Base-by-base conservation (phyloP, 331 rosid species). In the Erythrophleum ivorense region DNA sequence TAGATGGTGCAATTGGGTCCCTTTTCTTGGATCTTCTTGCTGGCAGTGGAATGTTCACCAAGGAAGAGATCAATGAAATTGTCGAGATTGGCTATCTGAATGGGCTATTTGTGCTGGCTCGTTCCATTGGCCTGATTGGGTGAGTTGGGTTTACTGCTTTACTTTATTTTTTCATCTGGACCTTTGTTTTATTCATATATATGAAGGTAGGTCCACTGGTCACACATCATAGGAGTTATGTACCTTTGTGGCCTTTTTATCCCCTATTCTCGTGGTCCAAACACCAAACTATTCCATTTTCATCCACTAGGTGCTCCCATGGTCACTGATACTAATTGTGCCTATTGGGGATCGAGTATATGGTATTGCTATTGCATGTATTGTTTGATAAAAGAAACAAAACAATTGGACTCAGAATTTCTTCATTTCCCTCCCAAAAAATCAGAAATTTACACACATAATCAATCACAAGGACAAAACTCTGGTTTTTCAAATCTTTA, bases 1-100 rank as follows among this genome's bases (percentile, higher is more conserved):
- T 96, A n/a, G 99, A 96, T 81, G 99, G 98, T 68, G 99, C 99
- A 18, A 94, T 94, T 68, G 99, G 99, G 70, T 88, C 98, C 84
- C 91, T 96, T 80, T 96, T 96, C 91, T 87, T 96, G 92, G 99
- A 96, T 89, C 98, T 96, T 84, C 98, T 96, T 64, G 95, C 97
- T 19, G 98, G 99, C 70, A 92, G 98, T 74, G 98, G 99, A 86
- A 86, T 96, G 99, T 96, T 96, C 89, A 83, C 84, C 90, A 94
- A 92, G 87, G 95, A 71, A 88, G 99, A 96, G 84, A 90, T 96
- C 55, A 94, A 94, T n/a, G 98, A 96, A 85, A 96, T 94, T 64
- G 93, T 96, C 6, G 97, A 88, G 80, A 96, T 94, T 68, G 99
- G 99, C 24, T 96, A 96, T 86, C 90, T 96, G 80, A 96, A 96